phyloP scores from a whole-genome alignment of 1,284 basidiomycete species.

The Cutaneotrichosporon sp. region DNA sequence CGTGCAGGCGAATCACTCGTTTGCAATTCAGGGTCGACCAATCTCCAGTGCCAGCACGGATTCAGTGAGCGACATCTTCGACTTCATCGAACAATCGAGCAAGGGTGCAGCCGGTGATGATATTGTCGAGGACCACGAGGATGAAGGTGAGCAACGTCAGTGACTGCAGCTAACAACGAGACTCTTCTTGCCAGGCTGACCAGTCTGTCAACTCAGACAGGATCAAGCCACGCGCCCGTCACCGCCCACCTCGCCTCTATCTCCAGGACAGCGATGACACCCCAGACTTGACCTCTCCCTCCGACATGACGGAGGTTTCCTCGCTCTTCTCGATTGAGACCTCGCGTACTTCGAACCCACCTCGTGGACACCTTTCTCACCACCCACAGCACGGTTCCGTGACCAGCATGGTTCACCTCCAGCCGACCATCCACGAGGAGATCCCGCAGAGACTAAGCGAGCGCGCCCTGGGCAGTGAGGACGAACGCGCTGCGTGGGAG shows the following conservation, averaged over 20 bases:
- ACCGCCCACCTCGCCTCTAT: conserved; percentile 27
- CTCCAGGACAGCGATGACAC: conserved; percentile 19
- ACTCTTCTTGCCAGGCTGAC: too few relatives aligned
- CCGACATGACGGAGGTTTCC: conserved; percentile 25
- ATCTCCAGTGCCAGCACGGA: conserved; percentile 51
- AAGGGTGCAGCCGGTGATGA: neutral
- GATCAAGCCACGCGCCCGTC: conserved; percentile 8
- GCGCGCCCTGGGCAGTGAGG: neutral
- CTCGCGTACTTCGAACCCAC: conserved; percentile 21
- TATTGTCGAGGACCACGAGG: neutral
- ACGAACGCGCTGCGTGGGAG: neutral
- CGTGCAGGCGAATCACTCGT: neutral
- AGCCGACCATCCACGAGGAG: conserved; percentile 40
- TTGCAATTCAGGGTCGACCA: conserved; percentile 46
- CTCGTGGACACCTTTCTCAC: conserved; percentile 11
- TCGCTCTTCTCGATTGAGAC: conserved; percentile 36
- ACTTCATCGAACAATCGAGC: conserved; percentile 16
- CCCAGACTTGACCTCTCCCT: conserved; percentile 35
- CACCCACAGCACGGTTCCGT: conserved; percentile 30
- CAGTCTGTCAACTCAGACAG: neutral
- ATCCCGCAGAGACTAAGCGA: conserved; percentile 30
- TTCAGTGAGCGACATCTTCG: conserved; percentile 29
- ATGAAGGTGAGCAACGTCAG: neutral
- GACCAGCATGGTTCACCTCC: conserved; percentile 21
- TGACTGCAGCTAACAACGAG: too few relatives aligned